Percentiles rank a stretch among this genome's conserved stretches.
phyloP scores from a whole-genome alignment of 2,329 filamentous ascomycete species.

The Colletotrichum gloeosporioides region DNA sequence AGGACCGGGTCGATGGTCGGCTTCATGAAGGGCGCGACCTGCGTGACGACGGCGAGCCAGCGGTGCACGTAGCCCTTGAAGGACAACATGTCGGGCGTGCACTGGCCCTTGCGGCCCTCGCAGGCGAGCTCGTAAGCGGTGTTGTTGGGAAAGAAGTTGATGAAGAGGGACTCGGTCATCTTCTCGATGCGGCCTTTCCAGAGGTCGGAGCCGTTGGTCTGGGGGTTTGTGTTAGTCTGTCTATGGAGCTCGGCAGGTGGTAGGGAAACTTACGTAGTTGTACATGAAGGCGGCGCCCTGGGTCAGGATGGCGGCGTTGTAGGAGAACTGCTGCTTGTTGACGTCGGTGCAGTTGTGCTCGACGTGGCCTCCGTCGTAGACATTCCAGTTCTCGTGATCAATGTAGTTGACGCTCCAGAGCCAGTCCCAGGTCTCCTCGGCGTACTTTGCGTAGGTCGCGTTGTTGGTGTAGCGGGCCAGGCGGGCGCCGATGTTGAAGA shows the following conservation, averaged over 20 bases:
- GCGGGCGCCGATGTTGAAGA: slow-evolving; percentile 71
- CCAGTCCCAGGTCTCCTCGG: slow-evolving; percentile 69
- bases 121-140: slow-evolving; percentile 73
- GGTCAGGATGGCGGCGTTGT: slow-evolving; percentile 67
- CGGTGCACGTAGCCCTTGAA: slow-evolving; percentile 76
- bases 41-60: slow-evolving; percentile 66
- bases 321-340: slow-evolving; percentile 70
- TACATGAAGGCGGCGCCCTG: slow-evolving; percentile 73
- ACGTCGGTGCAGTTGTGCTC: slow-evolving; percentile 64
- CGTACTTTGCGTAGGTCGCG: slow-evolving; percentile 67
- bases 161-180: slow-evolving; percentile 54
- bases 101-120: slow-evolving; percentile 59
- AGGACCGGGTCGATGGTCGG: slow-evolving; percentile 63
- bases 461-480: slow-evolving; percentile 75
- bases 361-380: slow-evolving; percentile 69
- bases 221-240: slow-evolving; percentile 15
- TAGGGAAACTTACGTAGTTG: slow-evolving; percentile 54
- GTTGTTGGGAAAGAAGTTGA: slow-evolving; percentile 60
- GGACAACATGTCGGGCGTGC: slow-evolving; percentile 73
- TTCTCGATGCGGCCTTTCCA: slow-evolving; percentile 64
- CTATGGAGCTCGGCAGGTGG: not conserved
- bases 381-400: slow-evolving; percentile 62
- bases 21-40: slow-evolving; percentile 66
- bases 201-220: slow-evolving; percentile 55
- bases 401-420: slow-evolving; percentile 60